Evolutionary conservation across 371 early-diverging fungal genomes (phyloP).

Genomic region (Lichtheimia ramosa): DNA sequence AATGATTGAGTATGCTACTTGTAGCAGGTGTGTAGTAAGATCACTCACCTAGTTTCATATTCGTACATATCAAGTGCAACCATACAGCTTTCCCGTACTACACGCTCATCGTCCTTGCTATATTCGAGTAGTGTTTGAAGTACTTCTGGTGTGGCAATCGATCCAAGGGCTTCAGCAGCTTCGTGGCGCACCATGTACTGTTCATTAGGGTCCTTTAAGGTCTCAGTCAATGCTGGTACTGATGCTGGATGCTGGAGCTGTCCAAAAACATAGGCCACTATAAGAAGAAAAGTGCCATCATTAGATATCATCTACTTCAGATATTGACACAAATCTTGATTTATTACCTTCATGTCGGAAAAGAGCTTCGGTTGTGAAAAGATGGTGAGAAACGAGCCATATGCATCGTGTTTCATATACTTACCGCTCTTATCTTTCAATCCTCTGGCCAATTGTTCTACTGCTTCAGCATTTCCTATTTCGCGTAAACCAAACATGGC

Average conservation of each 20-base stretch:
- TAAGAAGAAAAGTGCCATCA: not conserved
- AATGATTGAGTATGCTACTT: not conserved
- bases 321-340: no score
- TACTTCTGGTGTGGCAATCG: conserved; percentile 94
- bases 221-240: conserved; percentile 83
- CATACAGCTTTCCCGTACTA: conserved; percentile 95
- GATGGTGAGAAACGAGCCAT: not conserved
- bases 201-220: conserved; percentile 75
- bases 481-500: conserved; percentile 99
- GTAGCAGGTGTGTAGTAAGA: not conserved
- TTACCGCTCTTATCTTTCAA: conserved; percentile 72
- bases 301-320: not conserved
- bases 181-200: conserved; percentile 99
- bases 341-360: conserved; percentile 92
- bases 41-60: conserved; percentile 72
- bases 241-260: conserved; percentile 95
- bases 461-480: conserved; percentile 82
- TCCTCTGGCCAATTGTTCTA: conserved; percentile 86
- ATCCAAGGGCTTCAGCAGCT: conserved; percentile 99
- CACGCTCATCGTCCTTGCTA: conserved; percentile 76
- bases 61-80: conserved; percentile 98
- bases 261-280: conserved; percentile 96
- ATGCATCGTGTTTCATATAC: not conserved
- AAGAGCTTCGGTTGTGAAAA: conserved; percentile 56
- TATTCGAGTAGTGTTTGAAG: conserved; percentile 74